Percentiles rank a stretch among this genome's conserved stretches.
Conservation (phyloP, 2,329 filamentous ascomycete genomes). For the Calonectria pauciramosa region DNA sequence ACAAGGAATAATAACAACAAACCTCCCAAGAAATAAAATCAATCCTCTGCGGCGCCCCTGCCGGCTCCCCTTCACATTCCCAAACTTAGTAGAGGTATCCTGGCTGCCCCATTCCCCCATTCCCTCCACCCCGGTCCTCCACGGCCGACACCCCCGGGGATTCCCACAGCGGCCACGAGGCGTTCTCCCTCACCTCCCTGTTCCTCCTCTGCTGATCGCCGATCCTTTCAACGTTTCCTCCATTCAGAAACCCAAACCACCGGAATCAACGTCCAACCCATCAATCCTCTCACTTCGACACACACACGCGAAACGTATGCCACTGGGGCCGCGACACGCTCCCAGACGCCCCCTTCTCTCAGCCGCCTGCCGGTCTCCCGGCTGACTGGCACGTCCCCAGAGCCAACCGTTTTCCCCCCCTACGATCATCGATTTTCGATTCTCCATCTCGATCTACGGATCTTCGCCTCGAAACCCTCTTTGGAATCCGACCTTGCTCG, state of each 20-base stretch:
- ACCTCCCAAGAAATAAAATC: background rate
- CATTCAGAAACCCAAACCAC: constrained; percentile 15
- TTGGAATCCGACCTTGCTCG: constrained; percentile 7
- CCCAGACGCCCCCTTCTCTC: constrained; percentile 11
- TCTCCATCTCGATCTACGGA: background rate
- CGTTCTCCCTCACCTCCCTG: constrained; percentile 24
- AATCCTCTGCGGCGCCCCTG: background rate
- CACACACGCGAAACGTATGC: background rate
- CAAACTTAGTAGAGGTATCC: constrained; percentile 3
- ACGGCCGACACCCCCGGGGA: constrained; percentile 18
- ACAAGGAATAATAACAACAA: background rate
- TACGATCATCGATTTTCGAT: background rate
- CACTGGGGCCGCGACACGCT: constrained; percentile 2
- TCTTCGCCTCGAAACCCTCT: background rate
- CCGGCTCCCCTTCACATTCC: constrained; percentile 1
- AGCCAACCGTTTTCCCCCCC: background rate
- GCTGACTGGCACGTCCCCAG: background rate
- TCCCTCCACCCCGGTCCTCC: constrained; percentile 3
- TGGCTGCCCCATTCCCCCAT: background rate
- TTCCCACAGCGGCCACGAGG: constrained; percentile 20
- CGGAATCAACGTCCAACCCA: constrained; percentile 1
- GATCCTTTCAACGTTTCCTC: constrained; percentile 18
- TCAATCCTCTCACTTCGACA: background rate
- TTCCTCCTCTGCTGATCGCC: constrained; percentile 26
- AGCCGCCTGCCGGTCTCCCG: background rate